phyloP scores from a whole-genome alignment of 345 rosid genomes.

The Moricandia moricandioides region DNA sequence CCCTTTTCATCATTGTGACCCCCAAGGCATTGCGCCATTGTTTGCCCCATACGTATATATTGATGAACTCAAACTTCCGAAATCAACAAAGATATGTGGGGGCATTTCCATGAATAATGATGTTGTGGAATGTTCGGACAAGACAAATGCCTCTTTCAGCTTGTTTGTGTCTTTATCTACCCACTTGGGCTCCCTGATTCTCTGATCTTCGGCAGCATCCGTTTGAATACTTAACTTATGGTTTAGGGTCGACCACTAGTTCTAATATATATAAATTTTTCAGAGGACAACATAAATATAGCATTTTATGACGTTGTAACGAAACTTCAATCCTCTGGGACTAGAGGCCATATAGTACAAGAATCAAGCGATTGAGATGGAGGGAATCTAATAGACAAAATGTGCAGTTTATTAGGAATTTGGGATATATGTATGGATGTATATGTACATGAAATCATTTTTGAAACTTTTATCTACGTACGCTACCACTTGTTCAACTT shows the following conservation, averaged over 20 bases:
- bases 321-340: not conserved
- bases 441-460: not conserved
- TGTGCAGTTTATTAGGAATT: not conserved
- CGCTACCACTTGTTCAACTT: slow-evolving; percentile 2
- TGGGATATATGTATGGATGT: not conserved
- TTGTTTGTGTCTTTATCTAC: slow-evolving; percentile 10
- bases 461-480: not conserved
- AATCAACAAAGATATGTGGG: slow-evolving; percentile 30
- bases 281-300: not conserved
- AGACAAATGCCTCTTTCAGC: slow-evolving; percentile 11
- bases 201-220: not conserved
- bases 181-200: slow-evolving; percentile 24
- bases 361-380: not conserved
- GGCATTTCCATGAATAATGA: slow-evolving; percentile 3
- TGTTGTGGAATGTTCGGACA: slow-evolving; percentile 21
- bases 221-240: not conserved
- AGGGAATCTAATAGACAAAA: too few relatives aligned
- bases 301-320: not conserved
- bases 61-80: slow-evolving; percentile 19
- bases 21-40: slow-evolving; percentile 9
- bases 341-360: slow-evolving; percentile 5
- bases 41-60: slow-evolving; percentile 19
- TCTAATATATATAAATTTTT: not conserved
- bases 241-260: not conserved
- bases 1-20: slow-evolving; percentile 23